Percentiles rank a stretch among this genome's conserved stretches.
phyloP scores from a whole-genome alignment of 257 asterid species.

The Eustoma russellianum region DNA sequence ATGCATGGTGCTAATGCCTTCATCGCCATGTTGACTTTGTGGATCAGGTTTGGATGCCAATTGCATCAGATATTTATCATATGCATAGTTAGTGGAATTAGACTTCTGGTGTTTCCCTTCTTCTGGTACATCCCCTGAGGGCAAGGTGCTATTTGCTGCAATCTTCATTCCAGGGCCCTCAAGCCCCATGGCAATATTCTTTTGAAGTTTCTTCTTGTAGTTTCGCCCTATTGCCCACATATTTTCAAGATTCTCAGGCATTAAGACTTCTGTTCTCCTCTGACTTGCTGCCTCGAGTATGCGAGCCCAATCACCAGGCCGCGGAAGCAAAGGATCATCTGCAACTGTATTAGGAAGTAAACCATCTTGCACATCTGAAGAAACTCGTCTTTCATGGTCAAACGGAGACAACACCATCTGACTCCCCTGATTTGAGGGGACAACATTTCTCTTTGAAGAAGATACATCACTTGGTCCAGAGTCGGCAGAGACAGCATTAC shows the following conservation, averaged over 20 bases:
- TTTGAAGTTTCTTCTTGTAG: constrained; percentile 70
- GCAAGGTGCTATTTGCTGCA: constrained; percentile 14
- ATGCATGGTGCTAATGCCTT: constrained; percentile 26
- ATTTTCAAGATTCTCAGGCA: constrained; percentile 97
- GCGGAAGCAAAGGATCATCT: constrained; percentile 40
- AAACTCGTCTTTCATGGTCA: constrained; percentile 34
- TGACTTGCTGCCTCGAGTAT: constrained; percentile 86
- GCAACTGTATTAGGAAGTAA: constrained; percentile 20
- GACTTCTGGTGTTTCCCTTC: constrained; percentile 27
- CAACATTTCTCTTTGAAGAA: constrained; percentile 21
- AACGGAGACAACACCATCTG: constrained; percentile 23
- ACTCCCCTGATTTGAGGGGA: constrained; percentile 32
- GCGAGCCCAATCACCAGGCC: constrained; percentile 87
- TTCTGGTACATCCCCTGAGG: constrained; percentile 23
- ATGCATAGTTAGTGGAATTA: constrained; percentile 21
- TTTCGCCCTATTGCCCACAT: constrained; percentile 98
- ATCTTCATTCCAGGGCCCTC: constrained; percentile 26
- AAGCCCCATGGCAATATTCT: constrained; percentile 32
- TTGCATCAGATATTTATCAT: constrained; percentile 39
- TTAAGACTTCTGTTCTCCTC: constrained; percentile 97
- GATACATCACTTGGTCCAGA: constrained; percentile 36
- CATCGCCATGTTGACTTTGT: constrained; percentile 29
- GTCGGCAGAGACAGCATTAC: constrained; percentile 24
- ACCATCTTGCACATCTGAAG: constrained; percentile 27
- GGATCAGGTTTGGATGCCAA: constrained; percentile 48